Percentiles rank a stretch among this genome's conserved stretches.
These are phyloP conservation scores for Aspergillus puulaauensis DNA, from an alignment of 2,329 filamentous ascomycete species.

Conservation along the genomic window DNA sequence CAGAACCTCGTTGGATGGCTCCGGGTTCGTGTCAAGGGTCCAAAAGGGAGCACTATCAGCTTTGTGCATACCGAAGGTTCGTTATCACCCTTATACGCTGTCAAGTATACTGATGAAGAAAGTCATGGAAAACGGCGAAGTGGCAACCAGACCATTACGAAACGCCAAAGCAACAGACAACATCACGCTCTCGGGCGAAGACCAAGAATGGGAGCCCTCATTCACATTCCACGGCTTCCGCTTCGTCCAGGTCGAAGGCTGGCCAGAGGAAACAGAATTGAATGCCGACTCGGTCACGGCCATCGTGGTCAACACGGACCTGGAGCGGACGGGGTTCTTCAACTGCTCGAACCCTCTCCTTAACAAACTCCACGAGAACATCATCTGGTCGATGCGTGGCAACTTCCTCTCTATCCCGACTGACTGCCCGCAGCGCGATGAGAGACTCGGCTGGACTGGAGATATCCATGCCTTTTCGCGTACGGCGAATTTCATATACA, in stretches of 20 bases:
- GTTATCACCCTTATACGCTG: conserved; percentile 33
- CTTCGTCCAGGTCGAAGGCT: conserved; percentile 50
- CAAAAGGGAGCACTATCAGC: conserved; percentile 27
- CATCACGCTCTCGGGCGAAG: conserved; percentile 10
- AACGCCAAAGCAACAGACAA: conserved; percentile 12
- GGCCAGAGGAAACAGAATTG: conserved; percentile 28
- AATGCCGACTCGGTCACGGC: conserved; percentile 27
- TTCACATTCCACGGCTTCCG: conserved; percentile 57
- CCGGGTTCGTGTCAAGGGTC: conserved; percentile 30
- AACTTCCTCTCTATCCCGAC: conserved; percentile 60
- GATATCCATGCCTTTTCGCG: conserved; percentile 50
- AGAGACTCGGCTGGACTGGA: conserved; percentile 56
- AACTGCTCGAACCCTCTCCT: conserved; percentile 49
- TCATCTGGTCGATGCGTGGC: conserved; percentile 57
- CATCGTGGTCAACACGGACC: conserved; percentile 51
- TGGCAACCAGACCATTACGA: conserved; percentile 38
- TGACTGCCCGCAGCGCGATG: conserved; percentile 58
- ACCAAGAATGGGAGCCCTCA: conserved; percentile 43
- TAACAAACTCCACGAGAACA: conserved; percentile 56
- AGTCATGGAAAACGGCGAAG: conserved; percentile 47
- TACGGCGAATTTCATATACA: conserved; percentile 49
- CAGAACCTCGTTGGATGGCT: conserved; percentile 58
- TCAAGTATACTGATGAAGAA: conserved; percentile 31
- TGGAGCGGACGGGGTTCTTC: conserved; percentile 50
- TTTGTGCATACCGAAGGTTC: conserved; percentile 30